Percentiles rank a stretch among this genome's conserved stretches.
Evolutionary conservation across 495 filamentous ascomycete species (phyloP).

Genomic region (Annulohypoxylon maeteangense): DNA sequence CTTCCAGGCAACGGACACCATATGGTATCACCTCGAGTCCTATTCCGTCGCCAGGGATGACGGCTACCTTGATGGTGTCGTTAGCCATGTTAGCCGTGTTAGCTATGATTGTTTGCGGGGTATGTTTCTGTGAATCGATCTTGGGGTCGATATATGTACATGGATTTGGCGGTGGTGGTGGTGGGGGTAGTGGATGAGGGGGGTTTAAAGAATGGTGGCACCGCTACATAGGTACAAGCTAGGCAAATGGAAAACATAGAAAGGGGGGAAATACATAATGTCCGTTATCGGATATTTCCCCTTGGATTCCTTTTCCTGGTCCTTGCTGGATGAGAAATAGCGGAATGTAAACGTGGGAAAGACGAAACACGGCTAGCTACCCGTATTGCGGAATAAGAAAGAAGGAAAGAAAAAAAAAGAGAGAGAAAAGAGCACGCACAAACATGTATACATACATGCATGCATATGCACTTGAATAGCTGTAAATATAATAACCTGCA

Average conservation of each 20-base stretch:
- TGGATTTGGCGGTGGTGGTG: neutral
- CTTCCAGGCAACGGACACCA: slow-evolving; percentile 44
- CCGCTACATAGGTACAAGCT: neutral
- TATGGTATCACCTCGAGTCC: slow-evolving; percentile 49
- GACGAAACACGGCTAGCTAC: neutral
- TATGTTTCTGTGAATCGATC: neutral
- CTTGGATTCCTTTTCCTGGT: neutral
- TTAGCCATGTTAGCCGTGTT: slow-evolving; percentile 32
- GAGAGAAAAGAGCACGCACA: too few relatives aligned
- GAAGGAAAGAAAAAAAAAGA: too few relatives aligned
- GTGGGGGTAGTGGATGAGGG: too few relatives aligned
- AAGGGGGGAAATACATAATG: neutral
- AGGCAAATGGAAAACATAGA: neutral
- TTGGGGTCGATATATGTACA: neutral
- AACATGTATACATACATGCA: too few relatives aligned
- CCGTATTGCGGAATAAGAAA: neutral
- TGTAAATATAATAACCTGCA: neutral
- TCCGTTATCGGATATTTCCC: slow-evolving; percentile 8
- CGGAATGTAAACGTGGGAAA: neutral
- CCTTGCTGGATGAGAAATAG: neutral
- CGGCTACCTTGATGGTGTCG: slow-evolving; percentile 43
- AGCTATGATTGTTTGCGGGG: slow-evolving; percentile 32
- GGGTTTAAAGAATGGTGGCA: too few relatives aligned
- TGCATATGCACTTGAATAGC: neutral
- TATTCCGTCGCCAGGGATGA: slow-evolving; percentile 51